phyloP scores from a whole-genome alignment of 768 basidiomycete genomes.

The Tulasnella sp. region DNA sequence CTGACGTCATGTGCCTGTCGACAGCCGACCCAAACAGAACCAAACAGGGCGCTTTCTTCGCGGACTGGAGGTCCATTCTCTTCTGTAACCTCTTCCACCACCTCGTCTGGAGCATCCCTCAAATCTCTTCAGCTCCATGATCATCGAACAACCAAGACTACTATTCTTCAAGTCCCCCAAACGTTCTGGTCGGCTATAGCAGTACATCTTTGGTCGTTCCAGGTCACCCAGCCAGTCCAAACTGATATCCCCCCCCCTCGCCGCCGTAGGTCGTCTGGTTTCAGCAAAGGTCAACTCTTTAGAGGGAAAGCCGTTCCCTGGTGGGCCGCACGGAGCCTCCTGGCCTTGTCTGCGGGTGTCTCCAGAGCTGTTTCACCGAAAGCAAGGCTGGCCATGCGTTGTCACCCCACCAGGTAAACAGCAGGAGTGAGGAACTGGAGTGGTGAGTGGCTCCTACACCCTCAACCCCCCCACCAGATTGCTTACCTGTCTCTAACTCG shows the following conservation, averaged over 20 bases:
- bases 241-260: neutral
- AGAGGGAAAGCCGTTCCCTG: neutral
- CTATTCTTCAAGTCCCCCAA: neutral
- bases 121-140: too few relatives aligned
- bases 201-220: neutral
- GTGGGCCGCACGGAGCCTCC: neutral
- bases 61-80: too few relatives aligned
- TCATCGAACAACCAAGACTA: neutral
- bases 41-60: too few relatives aligned
- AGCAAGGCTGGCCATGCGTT: neutral
- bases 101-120: too few relatives aligned
- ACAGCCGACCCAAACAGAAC: too few relatives aligned
- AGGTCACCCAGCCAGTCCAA: neutral
- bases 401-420: neutral
- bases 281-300: neutral
- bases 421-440: neutral
- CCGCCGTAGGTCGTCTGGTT: neutral
- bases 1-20: too few relatives aligned
- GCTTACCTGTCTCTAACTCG: neutral
- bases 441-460: neutral
- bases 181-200: neutral
- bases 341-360: neutral
- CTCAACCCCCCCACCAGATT: neutral
- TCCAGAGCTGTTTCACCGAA: conserved; percentile 1
- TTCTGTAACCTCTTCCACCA: too few relatives aligned